Base-by-base conservation (phyloP, 768 basidiomycete genomes). In the Coprinopsis marcescibilis region DNA sequence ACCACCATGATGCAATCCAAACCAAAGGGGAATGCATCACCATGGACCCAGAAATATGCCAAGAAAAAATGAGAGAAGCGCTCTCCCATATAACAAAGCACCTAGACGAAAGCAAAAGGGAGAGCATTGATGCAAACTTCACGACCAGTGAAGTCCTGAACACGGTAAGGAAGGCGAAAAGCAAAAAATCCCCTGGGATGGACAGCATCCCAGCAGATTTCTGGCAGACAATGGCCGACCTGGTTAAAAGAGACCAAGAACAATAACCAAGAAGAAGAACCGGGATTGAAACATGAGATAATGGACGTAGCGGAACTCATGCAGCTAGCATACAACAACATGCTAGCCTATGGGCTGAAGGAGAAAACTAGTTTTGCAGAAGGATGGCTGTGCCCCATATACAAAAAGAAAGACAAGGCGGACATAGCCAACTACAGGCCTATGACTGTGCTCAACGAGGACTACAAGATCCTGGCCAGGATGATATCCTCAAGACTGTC, bases 311-410 rank as follows among this genome's bases (percentile, higher is more conserved):
- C 43, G 8, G 19, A 32, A 14, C 1, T 34, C 0, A 49, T 65
- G 0, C 45, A 39, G 6, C 17, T 1, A 21, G 52, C 60, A 0
- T 62, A 45, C 43, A 59, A 60, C 11, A 56, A 70, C 26, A 69
- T 71, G 0, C 45, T 62, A 45, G 0, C 2, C 1, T 1, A 64
- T 29, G 65, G 69, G 0, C 2, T 63, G 0, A 29, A 6, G 0
- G 1, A 15, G 0, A 2, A 8, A 0, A 49, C 57, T 0, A 1
- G 17, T 0, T 75, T 69, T 40, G 20, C 60, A 0, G 36, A 57
- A 5, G 71, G 71, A 0, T 65, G 62, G 65, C 62, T 68, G 58
- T 66, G 67, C 57, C 69, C 65, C 0, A 23, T 75, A 0, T 74
- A 67, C 46, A 75, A 75, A 27, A 73, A 74, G 34, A 63, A 60